Base-by-base conservation (phyloP, 2,329 filamentous ascomycete species). In the Monosporascus ibericus region DNA sequence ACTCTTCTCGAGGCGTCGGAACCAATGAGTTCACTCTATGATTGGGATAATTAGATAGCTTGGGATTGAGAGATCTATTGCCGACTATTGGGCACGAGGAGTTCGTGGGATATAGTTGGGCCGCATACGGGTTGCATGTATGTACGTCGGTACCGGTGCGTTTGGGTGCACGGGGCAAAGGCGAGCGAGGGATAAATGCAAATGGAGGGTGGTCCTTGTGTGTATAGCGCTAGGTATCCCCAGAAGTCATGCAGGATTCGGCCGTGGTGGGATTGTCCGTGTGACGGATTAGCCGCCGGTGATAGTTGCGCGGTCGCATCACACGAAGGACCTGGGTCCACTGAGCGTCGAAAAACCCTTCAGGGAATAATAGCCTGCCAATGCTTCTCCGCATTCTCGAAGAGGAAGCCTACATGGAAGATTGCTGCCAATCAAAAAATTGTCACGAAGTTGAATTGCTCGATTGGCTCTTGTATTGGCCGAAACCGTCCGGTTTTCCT, bases 81-180 rank as follows among this genome's bases (percentile, higher is more conserved):
- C 53, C 55, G 56, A 55, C 58, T 53, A 63, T 64, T 64, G 60
- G 62, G 62, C 62, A 62, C 39, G 44, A 46, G 36, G 37, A 46
- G 62, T 65, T 62, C 58, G 61, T 63, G 57, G 62, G 60, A 64
- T 63, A 61, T 52, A 59, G 56, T 60, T 60, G 54, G 62, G 63
- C 59, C 62, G 64, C 64, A 67, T 65, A 60, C 55, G 54, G 57
- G 55, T 51, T 63, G 61, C 61, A 65, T 58, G 47, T 52, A 57
- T 52, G 58, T 48, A 47, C 46, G 51, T 58, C 58, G 54, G 53
- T 55, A 60, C 52, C 53, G 52, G 57, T 56, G 48, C 51, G 52
- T 48, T 50, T 51, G 42, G 51, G 47, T 38, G 34, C 39, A 47
- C 46, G 44, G 38, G 24, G 42, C 15, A 30, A 27, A n/a, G 22